Percentiles rank a stretch among this genome's conserved stretches.
Conservation (phyloP, 768 basidiomycete genomes). For the Macrolepiota dolichaula region DNA sequence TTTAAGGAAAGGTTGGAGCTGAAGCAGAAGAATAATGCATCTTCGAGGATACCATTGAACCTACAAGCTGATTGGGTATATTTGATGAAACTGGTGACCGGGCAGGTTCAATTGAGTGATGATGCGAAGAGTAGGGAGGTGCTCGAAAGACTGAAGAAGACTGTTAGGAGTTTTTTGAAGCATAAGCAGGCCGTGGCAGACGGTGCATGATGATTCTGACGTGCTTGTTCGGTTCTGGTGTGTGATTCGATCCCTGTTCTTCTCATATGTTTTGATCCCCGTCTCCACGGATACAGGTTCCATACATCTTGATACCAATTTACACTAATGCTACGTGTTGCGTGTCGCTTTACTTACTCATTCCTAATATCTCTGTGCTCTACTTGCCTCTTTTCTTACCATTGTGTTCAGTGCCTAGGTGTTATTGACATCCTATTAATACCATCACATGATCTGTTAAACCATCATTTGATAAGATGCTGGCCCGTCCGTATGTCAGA, state of each 20-base stretch:
- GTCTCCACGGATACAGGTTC: not conserved
- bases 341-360: not conserved
- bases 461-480: too few species aligned
- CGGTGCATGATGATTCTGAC: not conserved
- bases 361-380: not conserved
- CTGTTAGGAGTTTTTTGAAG: slow-evolving; percentile 13
- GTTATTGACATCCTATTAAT: not conserved
- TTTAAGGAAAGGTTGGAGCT: slow-evolving; percentile 80
- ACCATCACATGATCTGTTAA: not conserved
- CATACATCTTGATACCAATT: not conserved
- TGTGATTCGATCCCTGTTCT: not conserved
- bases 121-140: slow-evolving; percentile 49
- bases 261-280: not conserved
- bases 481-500: too few species aligned
- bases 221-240: not conserved
- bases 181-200: not conserved
- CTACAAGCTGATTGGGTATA: slow-evolving; percentile 91
- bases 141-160: slow-evolving; percentile 46
- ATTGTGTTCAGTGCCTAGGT: not conserved
- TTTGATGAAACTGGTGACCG: slow-evolving; percentile 60
- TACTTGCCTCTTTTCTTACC: not conserved
- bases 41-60: slow-evolving; percentile 66
- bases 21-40: slow-evolving; percentile 50
- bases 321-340: not conserved
- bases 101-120: slow-evolving; percentile 49